Base-by-base conservation (phyloP, 495 filamentous ascomycete species). In the Neurospora sp. region DNA sequence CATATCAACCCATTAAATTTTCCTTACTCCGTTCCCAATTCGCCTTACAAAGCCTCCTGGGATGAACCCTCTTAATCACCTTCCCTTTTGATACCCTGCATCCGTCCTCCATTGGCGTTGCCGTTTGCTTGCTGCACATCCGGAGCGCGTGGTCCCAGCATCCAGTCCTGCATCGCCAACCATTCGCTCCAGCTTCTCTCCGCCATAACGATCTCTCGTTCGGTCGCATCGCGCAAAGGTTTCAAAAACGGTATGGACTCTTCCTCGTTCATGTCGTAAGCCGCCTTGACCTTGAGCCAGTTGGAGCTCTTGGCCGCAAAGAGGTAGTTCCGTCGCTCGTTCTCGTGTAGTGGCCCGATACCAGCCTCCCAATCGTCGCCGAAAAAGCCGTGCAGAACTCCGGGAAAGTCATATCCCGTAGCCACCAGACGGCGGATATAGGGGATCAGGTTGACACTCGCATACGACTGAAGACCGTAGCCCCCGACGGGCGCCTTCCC, bases 151-250 rank as follows among this genome's bases (percentile, higher is more conserved):
- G 85, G 84, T 16, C 93, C 94, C 65, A 97, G 84, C 93, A 97
- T 96, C 93, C 94, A 97, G 78, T 97, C 93, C 80, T 97, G 92
- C 93, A 97, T 96, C 9, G 93, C 93, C 40, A 97, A 82, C 92
- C 93, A 96, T 76, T 91, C 88, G 76, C 90, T 92, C 92, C 92
- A 97, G 71, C 84, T 89, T 74, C 86, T 86, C 84, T 99, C 94
- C 0, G 94, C 96, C 14, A 82, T 86, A 73, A 92, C 89, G 74
- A 98, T 94, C 84, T 98, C 96, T 31, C 87, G 86, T 75, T 94
- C 89, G 40, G 89, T 84, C 3, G 92, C 89, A 53, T 89, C 86
- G 77, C 92, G 89, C 40, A 98, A 82, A 38, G 94, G 93, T 75
- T 89, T 89, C 73, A 98, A 81, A 78, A 96, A 99, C 4, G 95